phyloP scores from a whole-genome alignment of 768 basidiomycete species.

The Cantharellus cinnabarinus region DNA sequence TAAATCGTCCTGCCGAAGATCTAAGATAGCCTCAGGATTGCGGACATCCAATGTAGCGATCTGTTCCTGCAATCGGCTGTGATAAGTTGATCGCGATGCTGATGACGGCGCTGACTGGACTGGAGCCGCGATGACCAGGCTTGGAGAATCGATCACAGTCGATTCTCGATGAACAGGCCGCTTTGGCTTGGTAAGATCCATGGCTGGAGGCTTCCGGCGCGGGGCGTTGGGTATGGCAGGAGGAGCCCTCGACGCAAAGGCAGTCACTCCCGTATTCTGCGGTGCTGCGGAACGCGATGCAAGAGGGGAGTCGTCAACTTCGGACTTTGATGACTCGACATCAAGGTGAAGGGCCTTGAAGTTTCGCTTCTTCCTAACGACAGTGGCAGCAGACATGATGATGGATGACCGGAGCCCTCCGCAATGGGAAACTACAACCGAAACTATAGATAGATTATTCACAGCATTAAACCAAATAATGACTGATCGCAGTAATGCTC shows the following conservation, averaged over 20 bases:
- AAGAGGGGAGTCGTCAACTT: background rate
- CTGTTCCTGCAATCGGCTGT: conserved; percentile 60
- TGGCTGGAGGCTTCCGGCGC: conserved; percentile 18
- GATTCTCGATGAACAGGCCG: conserved; percentile 8
- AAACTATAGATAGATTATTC: too few relatives aligned
- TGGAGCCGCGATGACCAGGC: conserved; percentile 26
- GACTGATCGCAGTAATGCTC: too few relatives aligned
- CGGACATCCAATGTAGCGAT: conserved; percentile 66
- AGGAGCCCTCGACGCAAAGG: conserved; percentile 16
- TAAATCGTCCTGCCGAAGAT: conserved; percentile 75
- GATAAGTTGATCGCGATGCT: conserved; percentile 48
- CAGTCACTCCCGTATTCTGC: conserved; percentile 8
- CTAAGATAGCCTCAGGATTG: conserved; percentile 61
- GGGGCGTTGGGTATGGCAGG: conserved; percentile 17
- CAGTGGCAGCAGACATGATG: conserved; percentile 7
- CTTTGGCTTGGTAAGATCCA: conserved; percentile 22
- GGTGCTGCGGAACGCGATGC: background rate
- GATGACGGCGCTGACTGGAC: conserved; percentile 14
- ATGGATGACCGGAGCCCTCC: too few relatives aligned
- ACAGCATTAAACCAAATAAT: too few relatives aligned
- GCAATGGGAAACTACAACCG: too few relatives aligned
- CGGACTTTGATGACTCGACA: conserved; percentile 17
- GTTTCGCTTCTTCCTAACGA: conserved; percentile 72
- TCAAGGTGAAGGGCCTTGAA: conserved; percentile 71
- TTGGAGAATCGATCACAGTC: conserved; percentile 11